Conservation (phyloP, 352 stramenopile species). For the Plasmopara halstedii region DNA sequence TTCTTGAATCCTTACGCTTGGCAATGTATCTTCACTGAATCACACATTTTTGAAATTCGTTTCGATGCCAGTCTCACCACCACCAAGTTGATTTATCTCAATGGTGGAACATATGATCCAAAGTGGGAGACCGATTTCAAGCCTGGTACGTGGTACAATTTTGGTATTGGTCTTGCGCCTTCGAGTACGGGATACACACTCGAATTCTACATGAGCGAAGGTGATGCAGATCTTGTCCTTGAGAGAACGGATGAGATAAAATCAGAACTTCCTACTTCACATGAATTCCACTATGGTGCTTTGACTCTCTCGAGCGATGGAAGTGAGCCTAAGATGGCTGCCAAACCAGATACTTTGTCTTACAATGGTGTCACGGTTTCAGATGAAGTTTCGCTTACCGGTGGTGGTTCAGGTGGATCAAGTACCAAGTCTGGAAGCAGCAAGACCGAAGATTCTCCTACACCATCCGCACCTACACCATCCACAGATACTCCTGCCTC, state of each 20-base stretch:
- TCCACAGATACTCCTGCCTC: neutral
- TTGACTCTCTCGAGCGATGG: conserved; percentile 6
- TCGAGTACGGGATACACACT: conserved; percentile 13
- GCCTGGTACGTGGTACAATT: conserved; percentile 51
- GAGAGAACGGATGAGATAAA: conserved; percentile 25
- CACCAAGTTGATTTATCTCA: conserved; percentile 38
- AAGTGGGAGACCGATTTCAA: conserved; percentile 39
- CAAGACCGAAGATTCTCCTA: neutral
- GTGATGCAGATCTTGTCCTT: conserved; percentile 15
- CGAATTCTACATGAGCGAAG: conserved; percentile 39
- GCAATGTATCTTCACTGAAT: conserved; percentile 22
- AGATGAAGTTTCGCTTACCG: conserved; percentile 1
- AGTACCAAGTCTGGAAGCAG: neutral
- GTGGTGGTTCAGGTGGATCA: neutral
- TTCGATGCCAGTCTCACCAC: conserved; percentile 29
- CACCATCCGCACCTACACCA: neutral
- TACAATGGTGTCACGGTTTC: conserved; percentile 14
- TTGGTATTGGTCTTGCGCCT: conserved; percentile 30
- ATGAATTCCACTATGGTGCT: conserved; percentile 16
- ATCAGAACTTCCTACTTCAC: conserved; percentile 14
- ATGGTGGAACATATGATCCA: conserved; percentile 20
- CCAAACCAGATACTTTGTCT: conserved; percentile 10
- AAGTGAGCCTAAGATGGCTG: conserved; percentile 10
- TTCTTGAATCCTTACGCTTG: conserved; percentile 32
- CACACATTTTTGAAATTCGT: conserved; percentile 43